Evolutionary conservation across 768 basidiomycete species (phyloP).

Genomic region (Lactifluus piperatus): DNA sequence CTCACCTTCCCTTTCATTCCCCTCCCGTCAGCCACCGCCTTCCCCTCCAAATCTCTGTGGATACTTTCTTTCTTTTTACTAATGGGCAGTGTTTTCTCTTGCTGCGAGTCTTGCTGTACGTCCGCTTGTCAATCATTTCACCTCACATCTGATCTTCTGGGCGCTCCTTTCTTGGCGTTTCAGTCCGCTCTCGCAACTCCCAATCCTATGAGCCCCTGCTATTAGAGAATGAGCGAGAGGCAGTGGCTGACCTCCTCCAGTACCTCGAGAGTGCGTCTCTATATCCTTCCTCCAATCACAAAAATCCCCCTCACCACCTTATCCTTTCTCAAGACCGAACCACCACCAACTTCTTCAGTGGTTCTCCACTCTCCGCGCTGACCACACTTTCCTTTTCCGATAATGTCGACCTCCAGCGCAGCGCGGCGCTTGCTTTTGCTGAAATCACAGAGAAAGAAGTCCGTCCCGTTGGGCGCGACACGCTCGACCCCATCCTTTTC

Average conservation of each 20-base stretch:
- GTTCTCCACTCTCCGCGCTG: slow-evolving; percentile 83
- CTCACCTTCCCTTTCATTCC: neutral
- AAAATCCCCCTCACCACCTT: neutral
- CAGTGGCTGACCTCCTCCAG: slow-evolving; percentile 94
- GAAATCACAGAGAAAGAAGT: slow-evolving; percentile 99
- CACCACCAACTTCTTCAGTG: slow-evolving; percentile 97
- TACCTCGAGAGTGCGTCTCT: slow-evolving; percentile 85
- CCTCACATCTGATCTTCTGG: slow-evolving; percentile 12
- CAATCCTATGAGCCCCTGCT: slow-evolving; percentile 83
- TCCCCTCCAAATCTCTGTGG: slow-evolving; percentile 11
- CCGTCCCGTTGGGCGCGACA: slow-evolving; percentile 91
- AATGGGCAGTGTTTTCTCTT: slow-evolving; percentile 75
- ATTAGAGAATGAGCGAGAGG: slow-evolving; percentile 91
- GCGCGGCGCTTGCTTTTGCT: slow-evolving; percentile 95
- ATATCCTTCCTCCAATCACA: neutral
- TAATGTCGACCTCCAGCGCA: slow-evolving; percentile 97
- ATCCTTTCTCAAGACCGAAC: slow-evolving; percentile 65
- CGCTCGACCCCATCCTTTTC: slow-evolving; percentile 96
- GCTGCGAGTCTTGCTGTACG: slow-evolving; percentile 80
- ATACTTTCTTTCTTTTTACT: slow-evolving; percentile 2
- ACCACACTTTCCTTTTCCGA: slow-evolving; percentile 98
- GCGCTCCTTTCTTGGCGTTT: slow-evolving; percentile 3
- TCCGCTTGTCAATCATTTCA: slow-evolving; percentile 8
- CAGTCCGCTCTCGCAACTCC: slow-evolving; percentile 76
- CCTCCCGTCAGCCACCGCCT: slow-evolving; percentile 9